These are phyloP conservation scores for Blastobotrys elegans DNA, from an alignment of 1,139 yeast species.

Conservation along the genomic window DNA sequence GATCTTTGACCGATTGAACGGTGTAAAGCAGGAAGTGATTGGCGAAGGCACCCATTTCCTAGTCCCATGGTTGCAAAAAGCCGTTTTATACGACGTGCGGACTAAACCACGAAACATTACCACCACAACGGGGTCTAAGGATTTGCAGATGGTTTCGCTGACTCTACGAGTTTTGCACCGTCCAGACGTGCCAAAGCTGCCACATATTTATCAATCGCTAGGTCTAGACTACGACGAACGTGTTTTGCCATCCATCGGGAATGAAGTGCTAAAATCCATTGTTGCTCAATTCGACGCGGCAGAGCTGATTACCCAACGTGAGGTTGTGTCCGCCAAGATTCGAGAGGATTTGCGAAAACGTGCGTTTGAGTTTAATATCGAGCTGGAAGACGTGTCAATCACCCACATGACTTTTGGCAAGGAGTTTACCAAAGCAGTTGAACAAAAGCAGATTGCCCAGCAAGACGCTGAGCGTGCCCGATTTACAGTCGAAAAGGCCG, in stretches of 20 bases:
- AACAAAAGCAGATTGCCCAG: constrained; percentile 98
- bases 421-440: constrained; percentile 98
- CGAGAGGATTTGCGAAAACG: constrained; percentile 80
- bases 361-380: constrained; percentile 84
- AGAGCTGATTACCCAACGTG: constrained; percentile 94
- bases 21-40: constrained; percentile 79
- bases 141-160: constrained; percentile 89
- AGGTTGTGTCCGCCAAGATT: constrained; percentile 85
- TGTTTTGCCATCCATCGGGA: constrained; percentile 94
- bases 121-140: constrained; percentile 95
- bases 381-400: constrained; percentile 93
- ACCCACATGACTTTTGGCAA: constrained; percentile 97
- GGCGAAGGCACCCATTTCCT: constrained; percentile 98
- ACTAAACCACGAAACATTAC: constrained; percentile 90
- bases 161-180: constrained; percentile 91
- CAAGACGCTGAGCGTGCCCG: constrained; percentile 98
- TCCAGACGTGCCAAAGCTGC: constrained; percentile 81
- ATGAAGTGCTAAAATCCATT: constrained; percentile 88
- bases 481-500: constrained; percentile 91
- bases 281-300: constrained; percentile 99
- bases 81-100: constrained; percentile 85
- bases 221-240: constrained; percentile 97
- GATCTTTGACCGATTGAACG: constrained; percentile 83
- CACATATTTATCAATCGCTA: constrained; percentile 79
- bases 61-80: constrained; percentile 93